Evolutionary conservation across 163 green algal genomes (phyloP), one percentile per base, ranked within the genome.

Genomic region (Smithsoniella earleae): DNA sequence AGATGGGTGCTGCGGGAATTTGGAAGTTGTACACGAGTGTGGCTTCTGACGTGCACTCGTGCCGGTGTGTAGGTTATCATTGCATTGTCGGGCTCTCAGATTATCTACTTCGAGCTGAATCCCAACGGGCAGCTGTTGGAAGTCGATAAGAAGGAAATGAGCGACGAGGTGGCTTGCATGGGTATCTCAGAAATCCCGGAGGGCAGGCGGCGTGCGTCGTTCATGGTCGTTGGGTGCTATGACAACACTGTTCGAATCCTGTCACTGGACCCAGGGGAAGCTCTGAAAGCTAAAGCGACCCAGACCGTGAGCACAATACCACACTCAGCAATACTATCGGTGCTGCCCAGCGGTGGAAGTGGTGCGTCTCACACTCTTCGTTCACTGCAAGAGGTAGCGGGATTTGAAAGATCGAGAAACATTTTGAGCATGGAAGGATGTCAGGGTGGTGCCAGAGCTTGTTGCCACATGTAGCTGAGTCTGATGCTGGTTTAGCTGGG

Each of bases 101-200:
- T 98, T 74, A 84, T 96, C 16, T 96, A 96, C 76, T 99, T 99
- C 78, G 94, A 99, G 85, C 87, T 98, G 73, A 89, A 93, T 65
- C 64, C 79, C 20, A 84, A 85, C 66, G 89, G 88, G 20, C 85
- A 92, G 82, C 85, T 97, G 72, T 79, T 93, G 63, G 94, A 98
- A 85, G 79, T 85, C 18, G 89, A 93, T 76, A 95, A 94, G 86
- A 87, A 88, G 46, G 92, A 97, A 66, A 89, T 98, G 84, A 84
- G 80, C 3, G 88, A 86, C 2, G 93, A 98, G 45, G 83, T 98
- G 27, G 74, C 84, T 0, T 89, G 82, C 76, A 75, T 99, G 66
- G 89, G 91, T 76, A 82, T 99, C 27, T 86, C 86, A 1, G 89
- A 92, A 5, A 81, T 98, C 49, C 89, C 89, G 18, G 87, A 95